A percentile compares a stretch with the other conserved stretches of the same genome.
phyloP scores from a whole-genome alignment of 176 grass and related monocot species.

The Miscanthus lutarioriparius region DNA sequence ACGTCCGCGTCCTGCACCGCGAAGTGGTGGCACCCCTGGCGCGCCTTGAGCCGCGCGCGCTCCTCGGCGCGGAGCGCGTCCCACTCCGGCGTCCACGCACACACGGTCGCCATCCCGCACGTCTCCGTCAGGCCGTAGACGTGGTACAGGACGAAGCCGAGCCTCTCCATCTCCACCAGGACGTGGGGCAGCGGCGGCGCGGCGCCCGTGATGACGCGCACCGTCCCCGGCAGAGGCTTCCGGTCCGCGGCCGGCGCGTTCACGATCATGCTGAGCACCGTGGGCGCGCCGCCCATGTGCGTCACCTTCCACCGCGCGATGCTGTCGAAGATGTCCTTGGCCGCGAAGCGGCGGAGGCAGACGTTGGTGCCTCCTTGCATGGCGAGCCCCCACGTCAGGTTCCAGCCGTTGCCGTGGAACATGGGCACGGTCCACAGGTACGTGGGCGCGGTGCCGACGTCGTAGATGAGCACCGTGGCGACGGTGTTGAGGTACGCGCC shows the following conservation, averaged over 20 bases:
- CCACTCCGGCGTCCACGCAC: constrained; percentile 48
- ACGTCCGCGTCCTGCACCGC: constrained; percentile 40
- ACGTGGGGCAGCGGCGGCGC: constrained; percentile 31
- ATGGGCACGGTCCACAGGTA: constrained; percentile 67
- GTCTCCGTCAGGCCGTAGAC: constrained; percentile 43
- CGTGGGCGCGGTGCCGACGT: constrained; percentile 46
- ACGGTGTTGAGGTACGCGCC: constrained; percentile 64
- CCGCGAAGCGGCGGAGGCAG: constrained; percentile 41
- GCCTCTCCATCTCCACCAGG: constrained; percentile 33
- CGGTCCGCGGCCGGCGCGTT: constrained; percentile 19
- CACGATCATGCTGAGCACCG: constrained; percentile 53
- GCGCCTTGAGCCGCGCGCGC: constrained; percentile 42
- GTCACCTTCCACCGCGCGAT: constrained; percentile 51
- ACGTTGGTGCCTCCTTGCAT: constrained; percentile 65
- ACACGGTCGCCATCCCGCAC: constrained; percentile 25
- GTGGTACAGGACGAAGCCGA: constrained; percentile 38
- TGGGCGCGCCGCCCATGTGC: constrained; percentile 53
- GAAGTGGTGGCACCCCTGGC: constrained; percentile 52
- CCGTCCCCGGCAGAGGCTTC: constrained; percentile 7
- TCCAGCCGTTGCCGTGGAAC: constrained; percentile 70
- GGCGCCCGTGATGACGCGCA: constrained; percentile 40
- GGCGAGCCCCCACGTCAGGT: constrained; percentile 54
- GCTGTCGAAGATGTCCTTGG: constrained; percentile 40
- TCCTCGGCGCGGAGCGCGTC: constrained; percentile 31
- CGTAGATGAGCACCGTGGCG: constrained; percentile 40